Evolutionary conservation across 495 filamentous ascomycete species (phyloP), one percentile per base, ranked within the genome.

Genomic region (Lasiosphaeriaceae sp.): DNA sequence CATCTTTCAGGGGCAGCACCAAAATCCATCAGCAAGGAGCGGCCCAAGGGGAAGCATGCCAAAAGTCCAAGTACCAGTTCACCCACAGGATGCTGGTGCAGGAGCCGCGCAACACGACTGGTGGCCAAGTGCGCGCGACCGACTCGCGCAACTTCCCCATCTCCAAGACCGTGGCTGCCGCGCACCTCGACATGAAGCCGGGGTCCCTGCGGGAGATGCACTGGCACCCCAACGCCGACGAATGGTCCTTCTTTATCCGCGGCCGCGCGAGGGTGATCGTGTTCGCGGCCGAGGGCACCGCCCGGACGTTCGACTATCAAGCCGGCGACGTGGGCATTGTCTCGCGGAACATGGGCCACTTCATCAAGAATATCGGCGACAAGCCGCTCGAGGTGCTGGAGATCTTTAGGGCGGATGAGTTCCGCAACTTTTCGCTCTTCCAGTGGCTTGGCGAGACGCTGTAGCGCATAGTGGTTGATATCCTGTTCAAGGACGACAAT

Each of bases 381-480:
- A 79, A 83, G 52, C 79, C 81, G 41, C 53, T 85, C n/a, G 80
- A 83, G 60, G 75, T 84, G 71, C 67, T 85, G 37, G 83, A 85
- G 62, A 71, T 85, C 12, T 84, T 84, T 67, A 73, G 78, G 9
- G 75, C 80, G 0, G 81, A 84, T 50, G 69, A 78, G 58, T 84
- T 84, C 57, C 70, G 77, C 37, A 85, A 88, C 53, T 85, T 89
- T 61, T 83, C 79, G 4, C 71, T 88, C 16, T 84, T 85, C 63
- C 83, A 89, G 67, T 89, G 85, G 86, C 65, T 89, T 61, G 85
- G 83, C 4, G 81, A 85, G 72, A 86, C 83, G 14, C 86, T 85
- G 21, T 71, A 77, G 66, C 65, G 78, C 43, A 72, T 85, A 69
- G 84, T 88, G 21, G 74, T 75, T 21, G 85, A 88, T 48, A 79